Evolutionary conservation across 164 flowering plant genomes (phyloP), one percentile per base, ranked within the genome.

Genomic region (Berberis thunbergii): DNA sequence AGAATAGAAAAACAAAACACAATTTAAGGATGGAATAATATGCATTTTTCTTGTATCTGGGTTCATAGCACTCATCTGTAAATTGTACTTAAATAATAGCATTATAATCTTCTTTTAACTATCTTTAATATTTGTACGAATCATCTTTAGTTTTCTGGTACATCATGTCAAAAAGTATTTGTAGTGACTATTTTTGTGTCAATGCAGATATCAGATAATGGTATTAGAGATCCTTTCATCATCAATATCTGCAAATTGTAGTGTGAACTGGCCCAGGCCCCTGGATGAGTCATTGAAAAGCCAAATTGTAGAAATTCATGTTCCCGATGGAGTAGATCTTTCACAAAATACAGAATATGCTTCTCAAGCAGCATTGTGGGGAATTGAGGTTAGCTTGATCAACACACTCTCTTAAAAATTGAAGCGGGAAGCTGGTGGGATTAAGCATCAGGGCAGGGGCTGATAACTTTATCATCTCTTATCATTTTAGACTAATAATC

Each of bases 331-430:
- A 39, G 62, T 83, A 69, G 89, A 93, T 75, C 90, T 93, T 71
- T 85, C 92, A 53, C 66, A 81, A 69, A 75, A 90, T 75, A 77
- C 78, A 49, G 93, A 87, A 61, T 90, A 87, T 80, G 96, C 97
- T 70, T 81, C 87, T 70, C 88, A 90, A 80, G 98, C 96, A 72
- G 98, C 97, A 68, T 59, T 94, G 1, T 94, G 97, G 98, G 98
- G 98, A 74, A 79, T 94, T 68, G 86, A 94, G 96, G 98, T 94
- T 69, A 61, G 88, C 70, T 9, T 42, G 5, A 52, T 59, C 39
- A 63, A 41, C 69, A 43, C 26, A 55, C 4, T 60, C 66, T 46
- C 66, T 57, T 63, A 50, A 3, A 41, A 59, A 3, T 50, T 42
- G 39, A 49, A 48, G 12, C 56, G 10, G 43, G 64, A 41, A 41